Evolutionary conservation across 345 rosid species (phyloP).

Genomic region (Garcia nutans): DNA sequence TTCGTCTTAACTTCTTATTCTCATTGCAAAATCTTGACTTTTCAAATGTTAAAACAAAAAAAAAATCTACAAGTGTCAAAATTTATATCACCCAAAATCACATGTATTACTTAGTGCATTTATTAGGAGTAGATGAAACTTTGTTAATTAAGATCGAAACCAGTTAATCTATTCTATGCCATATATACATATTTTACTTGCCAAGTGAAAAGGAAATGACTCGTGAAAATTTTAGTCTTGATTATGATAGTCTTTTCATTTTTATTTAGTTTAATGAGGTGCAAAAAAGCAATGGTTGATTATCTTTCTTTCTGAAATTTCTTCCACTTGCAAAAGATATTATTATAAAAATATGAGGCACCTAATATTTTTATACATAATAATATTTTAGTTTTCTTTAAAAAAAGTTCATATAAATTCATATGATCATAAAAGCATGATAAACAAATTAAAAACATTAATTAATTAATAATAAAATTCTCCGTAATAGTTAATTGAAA

Average conservation of each 20-base stretch:
- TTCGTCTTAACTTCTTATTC: too few relatives aligned
- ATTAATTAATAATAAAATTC: too few relatives aligned
- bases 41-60: background rate
- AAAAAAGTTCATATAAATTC: too few relatives aligned
- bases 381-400: too few relatives aligned
- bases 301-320: background rate
- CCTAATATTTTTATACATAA: too few relatives aligned
- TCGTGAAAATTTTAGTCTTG: constrained; percentile 19
- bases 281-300: background rate
- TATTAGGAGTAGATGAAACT: constrained; percentile 1
- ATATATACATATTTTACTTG: background rate
- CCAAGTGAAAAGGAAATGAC: constrained; percentile 20
- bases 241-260: background rate
- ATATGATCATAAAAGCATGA: too few relatives aligned
- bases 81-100: background rate
- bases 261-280: constrained; percentile 12
- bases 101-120: background rate
- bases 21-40: background rate
- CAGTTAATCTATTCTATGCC: background rate
- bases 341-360: too few relatives aligned
- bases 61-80: background rate
- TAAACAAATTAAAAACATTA: too few relatives aligned
- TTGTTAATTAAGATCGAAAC: background rate
- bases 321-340: too few relatives aligned
- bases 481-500: too few relatives aligned